Evolutionary conservation across 306 rosid species (phyloP).

Genomic region (Phaseolus lunatus): DNA sequence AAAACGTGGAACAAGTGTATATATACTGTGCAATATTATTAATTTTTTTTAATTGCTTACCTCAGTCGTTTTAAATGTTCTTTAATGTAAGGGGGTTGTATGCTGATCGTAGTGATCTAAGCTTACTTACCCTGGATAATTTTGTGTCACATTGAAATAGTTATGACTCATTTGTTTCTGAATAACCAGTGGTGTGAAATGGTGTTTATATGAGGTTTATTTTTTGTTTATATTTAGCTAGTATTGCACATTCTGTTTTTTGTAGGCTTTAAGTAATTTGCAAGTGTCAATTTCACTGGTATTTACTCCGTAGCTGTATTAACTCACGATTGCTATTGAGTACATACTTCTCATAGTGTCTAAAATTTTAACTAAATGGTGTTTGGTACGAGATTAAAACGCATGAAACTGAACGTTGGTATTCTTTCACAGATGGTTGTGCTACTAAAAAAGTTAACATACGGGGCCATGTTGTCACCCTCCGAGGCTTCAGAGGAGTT

Average conservation of each 20-base stretch:
- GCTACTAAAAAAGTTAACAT: constrained; percentile 86
- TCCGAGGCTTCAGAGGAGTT: constrained; percentile 96
- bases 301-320: constrained; percentile 1
- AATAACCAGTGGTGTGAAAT: constrained; percentile 3
- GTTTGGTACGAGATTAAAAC: neutral
- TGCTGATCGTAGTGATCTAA: constrained; percentile 28
- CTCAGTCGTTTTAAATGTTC: constrained; percentile 3
- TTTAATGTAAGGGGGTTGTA: constrained; percentile 1
- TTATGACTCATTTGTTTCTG: neutral
- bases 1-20: neutral
- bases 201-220: neutral
- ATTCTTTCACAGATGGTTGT: constrained; percentile 84
- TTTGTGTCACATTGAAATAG: constrained; percentile 18
- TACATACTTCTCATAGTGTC: neutral
- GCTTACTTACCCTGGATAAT: constrained; percentile 3
- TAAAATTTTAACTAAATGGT: constrained; percentile 44
- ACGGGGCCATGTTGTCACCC: constrained; percentile 87
- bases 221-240: neutral
- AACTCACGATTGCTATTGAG: constrained; percentile 3
- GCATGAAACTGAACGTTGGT: constrained; percentile 33
- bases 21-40: constrained; percentile 12
- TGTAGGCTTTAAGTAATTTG: neutral
- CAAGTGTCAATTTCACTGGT: neutral
- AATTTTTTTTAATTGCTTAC: constrained; percentile 5
- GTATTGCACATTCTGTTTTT: neutral